phyloP scores from a whole-genome alignment of 2,329 filamentous ascomycete genomes.

The Beauveria medogensis region DNA sequence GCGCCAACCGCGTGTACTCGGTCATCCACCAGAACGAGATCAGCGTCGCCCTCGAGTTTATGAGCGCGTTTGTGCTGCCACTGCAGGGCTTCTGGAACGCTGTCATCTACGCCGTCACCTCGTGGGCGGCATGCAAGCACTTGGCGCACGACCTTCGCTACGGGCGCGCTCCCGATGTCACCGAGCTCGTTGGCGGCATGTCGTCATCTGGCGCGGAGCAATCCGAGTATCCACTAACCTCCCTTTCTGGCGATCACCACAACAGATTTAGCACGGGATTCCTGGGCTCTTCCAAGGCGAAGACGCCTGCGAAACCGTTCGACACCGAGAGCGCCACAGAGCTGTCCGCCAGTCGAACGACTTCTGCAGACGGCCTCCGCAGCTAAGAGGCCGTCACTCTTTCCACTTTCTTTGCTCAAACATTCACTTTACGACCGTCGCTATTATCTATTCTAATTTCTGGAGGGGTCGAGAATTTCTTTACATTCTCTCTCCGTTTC shows the following conservation, averaged over 20 bases:
- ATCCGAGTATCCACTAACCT: not conserved
- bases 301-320: slow-evolving; percentile 21
- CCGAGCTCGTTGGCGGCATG: slow-evolving; percentile 26
- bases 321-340: slow-evolving; percentile 46
- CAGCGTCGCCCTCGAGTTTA: slow-evolving; percentile 55
- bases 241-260: not conserved
- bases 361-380: slow-evolving; percentile 24
- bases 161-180: slow-evolving; percentile 22
- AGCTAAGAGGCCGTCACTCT: not conserved
- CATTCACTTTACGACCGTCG: too few species aligned
- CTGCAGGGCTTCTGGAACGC: slow-evolving; percentile 82
- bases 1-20: slow-evolving; percentile 67
- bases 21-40: slow-evolving; percentile 47
- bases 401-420: not conserved
- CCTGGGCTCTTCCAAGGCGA: slow-evolving; percentile 12
- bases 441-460: not conserved
- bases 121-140: slow-evolving; percentile 52
- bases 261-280: slow-evolving; percentile 14
- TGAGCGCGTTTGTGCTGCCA: slow-evolving; percentile 67
- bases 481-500: not conserved
- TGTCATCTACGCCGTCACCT: slow-evolving; percentile 66
- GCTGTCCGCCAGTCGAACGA: slow-evolving; percentile 32
- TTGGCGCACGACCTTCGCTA: slow-evolving; percentile 30
- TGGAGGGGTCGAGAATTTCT: not conserved
- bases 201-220: not conserved